phyloP scores from a whole-genome alignment of 352 stramenopile species.

The Globisporangium orthogonon region DNA sequence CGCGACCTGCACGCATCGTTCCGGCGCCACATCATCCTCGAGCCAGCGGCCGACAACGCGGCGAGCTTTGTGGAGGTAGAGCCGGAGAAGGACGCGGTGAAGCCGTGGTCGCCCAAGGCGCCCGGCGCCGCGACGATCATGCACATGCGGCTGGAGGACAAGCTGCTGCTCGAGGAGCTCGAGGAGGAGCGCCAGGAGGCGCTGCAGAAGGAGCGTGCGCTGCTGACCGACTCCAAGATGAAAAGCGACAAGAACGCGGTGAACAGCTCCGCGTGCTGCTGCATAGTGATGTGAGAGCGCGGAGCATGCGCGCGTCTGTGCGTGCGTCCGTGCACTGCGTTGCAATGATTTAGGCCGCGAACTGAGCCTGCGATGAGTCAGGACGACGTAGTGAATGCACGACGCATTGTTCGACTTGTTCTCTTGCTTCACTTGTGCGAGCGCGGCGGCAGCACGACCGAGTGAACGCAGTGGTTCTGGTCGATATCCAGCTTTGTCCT shows the following conservation, averaged over 20 bases:
- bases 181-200: slow-evolving; percentile 49
- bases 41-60: slow-evolving; percentile 44
- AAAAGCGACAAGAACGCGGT: slow-evolving; percentile 13
- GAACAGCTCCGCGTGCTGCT: slow-evolving; percentile 42
- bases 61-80: slow-evolving; percentile 63
- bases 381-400: not conserved
- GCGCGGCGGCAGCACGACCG: no score
- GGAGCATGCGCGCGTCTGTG: not conserved
- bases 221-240: slow-evolving; percentile 18
- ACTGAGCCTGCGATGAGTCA: not conserved
- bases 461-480: no score
- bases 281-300: slow-evolving; percentile 45
- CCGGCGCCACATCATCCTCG: slow-evolving; percentile 55
- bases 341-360: not conserved
- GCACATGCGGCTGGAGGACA: slow-evolving; percentile 58
- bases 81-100: slow-evolving; percentile 22
- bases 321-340: not conserved
- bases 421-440: not conserved
- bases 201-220: slow-evolving; percentile 44
- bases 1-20: slow-evolving; percentile 38
- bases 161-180: slow-evolving; percentile 50
- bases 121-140: slow-evolving; percentile 54
- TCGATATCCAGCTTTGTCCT: no score
- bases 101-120: slow-evolving; percentile 62
- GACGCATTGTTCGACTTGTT: not conserved